phyloP scores from a whole-genome alignment of 1,139 yeast genomes.

The Scheffersomyces quercinus region DNA sequence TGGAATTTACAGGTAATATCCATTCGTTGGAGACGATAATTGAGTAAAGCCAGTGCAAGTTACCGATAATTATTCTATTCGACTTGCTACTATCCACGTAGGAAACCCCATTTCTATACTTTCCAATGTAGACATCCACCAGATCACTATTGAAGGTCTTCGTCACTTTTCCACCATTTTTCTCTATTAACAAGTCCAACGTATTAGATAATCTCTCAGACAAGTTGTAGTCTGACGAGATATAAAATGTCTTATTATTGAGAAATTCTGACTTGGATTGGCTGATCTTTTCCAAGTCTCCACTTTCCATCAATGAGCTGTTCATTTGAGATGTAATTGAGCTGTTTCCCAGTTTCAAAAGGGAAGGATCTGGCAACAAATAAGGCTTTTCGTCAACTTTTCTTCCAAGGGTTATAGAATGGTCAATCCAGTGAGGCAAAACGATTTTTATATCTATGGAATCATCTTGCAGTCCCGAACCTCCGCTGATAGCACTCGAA shows the following conservation, averaged over 20 bases:
- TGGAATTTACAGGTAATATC: conserved; percentile 54
- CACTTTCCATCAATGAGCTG: conserved; percentile 8
- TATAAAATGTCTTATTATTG: conserved; percentile 26
- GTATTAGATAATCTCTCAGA: conserved; percentile 31
- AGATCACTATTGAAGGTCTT: conserved; percentile 18
- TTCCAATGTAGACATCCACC: conserved; percentile 67
- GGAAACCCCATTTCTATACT: conserved; percentile 58
- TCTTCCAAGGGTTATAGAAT: conserved; percentile 57
- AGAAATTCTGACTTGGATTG: conserved; percentile 16
- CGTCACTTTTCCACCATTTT: conserved; percentile 33
- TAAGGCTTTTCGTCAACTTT: conserved; percentile 57
- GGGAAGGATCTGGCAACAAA: conserved; percentile 36
- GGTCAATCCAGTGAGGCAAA: conserved; percentile 75
- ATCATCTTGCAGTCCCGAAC: conserved; percentile 17
- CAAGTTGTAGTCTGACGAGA: conserved; percentile 35
- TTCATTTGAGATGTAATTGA: conserved; percentile 15
- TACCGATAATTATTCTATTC: conserved; percentile 53
- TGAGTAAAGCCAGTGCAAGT: conserved; percentile 72
- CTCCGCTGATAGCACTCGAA: conserved; percentile 35
- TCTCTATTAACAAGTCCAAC: conserved; percentile 26
- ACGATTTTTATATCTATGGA: conserved; percentile 57
- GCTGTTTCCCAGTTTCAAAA: conserved; percentile 7
- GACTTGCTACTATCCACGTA: conserved; percentile 28
- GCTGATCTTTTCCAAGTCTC: conserved; percentile 12
- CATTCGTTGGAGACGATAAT: conserved; percentile 58